These are phyloP conservation scores for Bruguiera gymnorhiza DNA, from an alignment of 345 rosid genomes.

Conservation along the genomic window DNA sequence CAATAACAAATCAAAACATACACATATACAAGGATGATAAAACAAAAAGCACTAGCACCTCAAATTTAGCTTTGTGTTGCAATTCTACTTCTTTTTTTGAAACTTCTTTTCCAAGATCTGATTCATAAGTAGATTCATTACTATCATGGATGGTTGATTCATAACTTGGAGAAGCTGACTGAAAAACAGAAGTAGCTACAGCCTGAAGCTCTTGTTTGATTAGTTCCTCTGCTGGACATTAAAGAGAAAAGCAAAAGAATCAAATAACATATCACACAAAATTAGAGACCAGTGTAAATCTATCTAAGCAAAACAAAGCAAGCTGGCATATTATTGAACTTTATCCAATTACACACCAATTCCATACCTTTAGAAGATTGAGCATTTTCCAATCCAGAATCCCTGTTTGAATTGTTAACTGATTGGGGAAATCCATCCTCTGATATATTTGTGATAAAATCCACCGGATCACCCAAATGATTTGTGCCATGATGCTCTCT, in stretches of 20 bases:
- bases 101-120: slow-evolving; percentile 27
- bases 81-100: slow-evolving; percentile 27
- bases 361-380: slow-evolving; percentile 44
- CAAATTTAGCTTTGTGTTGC: slow-evolving; percentile 42
- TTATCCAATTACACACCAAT: slow-evolving; percentile 27
- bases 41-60: slow-evolving; percentile 38
- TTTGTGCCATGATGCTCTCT: slow-evolving; percentile 46
- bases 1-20: slow-evolving; percentile 2
- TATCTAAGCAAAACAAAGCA: background rate
- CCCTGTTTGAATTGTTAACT: slow-evolving; percentile 27
- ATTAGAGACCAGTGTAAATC: background rate
- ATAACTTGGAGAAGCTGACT: slow-evolving; percentile 32
- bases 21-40: background rate
- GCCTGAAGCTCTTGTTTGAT: slow-evolving; percentile 63
- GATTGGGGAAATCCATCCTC: slow-evolving; percentile 35
- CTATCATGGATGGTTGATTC: slow-evolving; percentile 23
- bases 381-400: slow-evolving; percentile 29
- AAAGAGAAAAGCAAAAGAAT: slow-evolving; percentile 12
- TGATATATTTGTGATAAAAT: slow-evolving; percentile 23
- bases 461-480: slow-evolving; percentile 23
- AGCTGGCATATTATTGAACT: background rate
- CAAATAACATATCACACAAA: slow-evolving; percentile 8
- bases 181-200: slow-evolving; percentile 59
- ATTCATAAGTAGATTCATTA: slow-evolving; percentile 27
- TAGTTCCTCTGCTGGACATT: slow-evolving; percentile 49